Percentiles rank a stretch among this genome's conserved stretches.
Evolutionary conservation across 2,329 filamentous ascomycete genomes (phyloP).

Genomic region (Pseudocercospora fuligena): DNA sequence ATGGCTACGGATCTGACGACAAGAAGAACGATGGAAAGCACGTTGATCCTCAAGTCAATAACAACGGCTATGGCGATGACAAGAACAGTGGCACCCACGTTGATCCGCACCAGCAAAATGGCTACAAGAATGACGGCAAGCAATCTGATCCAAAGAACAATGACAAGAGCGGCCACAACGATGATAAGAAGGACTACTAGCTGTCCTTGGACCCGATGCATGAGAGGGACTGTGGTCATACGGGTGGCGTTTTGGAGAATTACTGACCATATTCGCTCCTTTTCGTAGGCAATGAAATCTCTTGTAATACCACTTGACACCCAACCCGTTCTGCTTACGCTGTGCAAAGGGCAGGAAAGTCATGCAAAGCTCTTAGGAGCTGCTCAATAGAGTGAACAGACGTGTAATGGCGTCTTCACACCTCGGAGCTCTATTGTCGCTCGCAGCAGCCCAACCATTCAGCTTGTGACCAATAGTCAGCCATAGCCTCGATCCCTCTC

Average conservation of each 20-base stretch:
- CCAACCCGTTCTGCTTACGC: background rate
- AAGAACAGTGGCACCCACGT: background rate
- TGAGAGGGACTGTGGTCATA: background rate
- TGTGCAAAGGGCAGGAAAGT: background rate
- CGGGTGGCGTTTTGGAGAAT: background rate
- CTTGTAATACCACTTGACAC: background rate
- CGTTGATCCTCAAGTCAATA: background rate
- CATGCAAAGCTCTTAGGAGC: background rate
- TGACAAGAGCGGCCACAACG: background rate
- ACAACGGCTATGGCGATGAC: background rate
- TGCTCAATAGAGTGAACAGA: background rate
- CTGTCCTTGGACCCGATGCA: background rate
- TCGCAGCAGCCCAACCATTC: background rate
- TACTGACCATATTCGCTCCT: constrained; percentile 4
- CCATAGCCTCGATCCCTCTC: background rate
- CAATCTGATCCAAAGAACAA: background rate
- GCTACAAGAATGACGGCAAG: background rate
- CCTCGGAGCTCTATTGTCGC: no score
- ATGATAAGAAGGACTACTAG: background rate
- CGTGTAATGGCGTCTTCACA: background rate
- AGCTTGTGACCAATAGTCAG: background rate
- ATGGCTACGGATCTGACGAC: background rate
- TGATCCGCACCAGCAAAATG: background rate
- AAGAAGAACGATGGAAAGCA: background rate
- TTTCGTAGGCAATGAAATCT: background rate